Conservation (phyloP, 345 rosid species). For the Populus euphratica region DNA sequence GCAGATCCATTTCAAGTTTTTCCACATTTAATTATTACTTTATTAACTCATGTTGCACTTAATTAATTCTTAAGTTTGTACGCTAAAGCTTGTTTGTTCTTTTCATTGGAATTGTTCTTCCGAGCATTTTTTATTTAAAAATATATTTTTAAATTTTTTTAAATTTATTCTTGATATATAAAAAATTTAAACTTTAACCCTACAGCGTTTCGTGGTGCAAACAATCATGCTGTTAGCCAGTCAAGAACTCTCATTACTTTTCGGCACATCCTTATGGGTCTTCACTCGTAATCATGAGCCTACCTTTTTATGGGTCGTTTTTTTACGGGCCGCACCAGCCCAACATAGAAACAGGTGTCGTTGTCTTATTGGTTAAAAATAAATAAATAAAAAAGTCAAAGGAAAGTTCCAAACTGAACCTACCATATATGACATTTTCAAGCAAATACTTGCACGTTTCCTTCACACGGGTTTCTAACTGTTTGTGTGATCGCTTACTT, state of each 20-base stretch:
- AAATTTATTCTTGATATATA: no score
- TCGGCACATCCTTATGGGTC: neutral
- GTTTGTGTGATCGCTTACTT: neutral
- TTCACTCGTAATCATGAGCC: conserved; percentile 1
- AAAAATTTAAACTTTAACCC: no score
- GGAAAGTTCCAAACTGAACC: neutral
- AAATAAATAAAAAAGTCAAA: neutral
- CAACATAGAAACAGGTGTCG: neutral
- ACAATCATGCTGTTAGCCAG: neutral
- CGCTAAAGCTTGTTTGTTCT: no score
- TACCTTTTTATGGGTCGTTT: conserved; percentile 10
- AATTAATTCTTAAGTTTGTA: neutral
- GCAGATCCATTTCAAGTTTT: neutral
- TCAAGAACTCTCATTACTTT: neutral
- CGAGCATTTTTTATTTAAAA: no score
- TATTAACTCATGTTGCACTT: neutral
- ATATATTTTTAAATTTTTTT: no score
- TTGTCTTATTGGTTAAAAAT: neutral
- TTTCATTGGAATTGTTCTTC: rapidly evolving
- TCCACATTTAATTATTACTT: neutral
- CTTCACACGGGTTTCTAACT: neutral
- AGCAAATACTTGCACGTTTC: neutral
- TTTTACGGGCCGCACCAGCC: conserved; percentile 6
- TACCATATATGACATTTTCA: neutral
- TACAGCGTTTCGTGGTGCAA: no score